Evolutionary conservation across 2,329 filamentous ascomycete genomes (phyloP), one percentile per base, ranked within the genome.

Genomic region (Calonectria pteridis): DNA sequence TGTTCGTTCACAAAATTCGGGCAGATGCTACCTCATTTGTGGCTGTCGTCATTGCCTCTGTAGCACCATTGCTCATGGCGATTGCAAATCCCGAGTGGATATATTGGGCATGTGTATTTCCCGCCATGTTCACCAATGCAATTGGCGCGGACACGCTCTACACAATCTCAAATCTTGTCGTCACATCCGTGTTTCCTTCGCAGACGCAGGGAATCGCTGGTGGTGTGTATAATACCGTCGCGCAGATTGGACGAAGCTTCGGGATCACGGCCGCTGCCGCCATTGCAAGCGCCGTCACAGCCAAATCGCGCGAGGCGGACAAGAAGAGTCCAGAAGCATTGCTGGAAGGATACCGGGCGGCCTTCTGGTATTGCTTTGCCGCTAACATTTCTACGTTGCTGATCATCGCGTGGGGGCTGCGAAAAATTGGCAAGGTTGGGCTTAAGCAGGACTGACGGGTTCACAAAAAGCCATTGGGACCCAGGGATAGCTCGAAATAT

Each of bases 141-240:
- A 77, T 87, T 16, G 83, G 81, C 14, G 81, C 75, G 16, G 85
- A 88, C 69, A 83, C 89, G 0, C 82, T 91, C 10, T 91, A 89
- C 78, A 90, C 88, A 0, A 85, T 91, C 4, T 87, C 85, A 4
- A 83, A 88, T 58, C 83, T 91, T n/a, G 82, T 90, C 18, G 86
- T 91, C 14, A 85, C 85, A 4, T 85, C 88, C 28, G 85, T 84
- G 4, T 91, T 91, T 75, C 87, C 88, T 0, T 81, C 84, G 7
- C 80, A 88, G n/a, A 90, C 85, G 1, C 89, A 91, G 73, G 88
- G 87, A 0, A 83, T 92, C 0, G 89, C 89, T 0, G 90, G 90
- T 0, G 89, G 88, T 0, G 89, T 92, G 0, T 91, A 91, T 81
- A 90, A 89, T 73, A 90, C 89, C 0, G 82, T 88, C 4, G 84